A percentile compares a stretch with the other conserved stretches of the same genome.
phyloP scores from a whole-genome alignment of 371 early-diverging fungal genomes.

The Actinomortierella wolfii region DNA sequence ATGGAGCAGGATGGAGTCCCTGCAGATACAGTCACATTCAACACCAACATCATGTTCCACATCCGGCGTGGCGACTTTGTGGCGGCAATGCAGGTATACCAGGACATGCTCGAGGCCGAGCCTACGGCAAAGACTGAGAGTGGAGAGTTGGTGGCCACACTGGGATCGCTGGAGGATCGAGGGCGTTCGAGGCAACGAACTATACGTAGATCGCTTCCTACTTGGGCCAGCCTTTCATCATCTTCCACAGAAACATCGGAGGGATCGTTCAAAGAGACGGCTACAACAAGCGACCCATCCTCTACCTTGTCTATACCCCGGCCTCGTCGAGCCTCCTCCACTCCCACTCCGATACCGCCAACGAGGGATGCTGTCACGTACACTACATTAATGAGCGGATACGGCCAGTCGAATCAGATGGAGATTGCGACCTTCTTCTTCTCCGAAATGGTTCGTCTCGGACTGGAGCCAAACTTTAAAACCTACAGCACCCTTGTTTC shows the following conservation, averaged over 20 bases:
- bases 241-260: constrained; percentile 4
- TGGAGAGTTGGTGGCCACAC: background rate
- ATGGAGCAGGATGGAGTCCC: constrained; percentile 43
- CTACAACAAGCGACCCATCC: background rate
- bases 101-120: constrained; percentile 17
- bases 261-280: background rate
- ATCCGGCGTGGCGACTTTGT: constrained; percentile 27
- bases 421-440: constrained; percentile 18
- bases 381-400: constrained; percentile 36
- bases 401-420: constrained; percentile 23
- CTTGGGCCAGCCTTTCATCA: background rate
- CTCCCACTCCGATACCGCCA: constrained; percentile 2
- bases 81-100: constrained; percentile 35
- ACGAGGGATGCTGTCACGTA: constrained; percentile 26
- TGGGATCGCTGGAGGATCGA: too few relatives aligned
- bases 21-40: constrained; percentile 42
- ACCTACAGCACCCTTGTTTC: constrained; percentile 31
- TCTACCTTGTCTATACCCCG: background rate
- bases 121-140: background rate
- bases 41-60: constrained; percentile 43
- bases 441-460: constrained; percentile 25
- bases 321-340: background rate
- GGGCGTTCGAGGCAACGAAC: background rate
- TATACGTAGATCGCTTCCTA: background rate
- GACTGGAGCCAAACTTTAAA: constrained; percentile 37